Conservation (phyloP, 1,284 basidiomycete genomes). For the Pseudozyma sp. region DNA sequence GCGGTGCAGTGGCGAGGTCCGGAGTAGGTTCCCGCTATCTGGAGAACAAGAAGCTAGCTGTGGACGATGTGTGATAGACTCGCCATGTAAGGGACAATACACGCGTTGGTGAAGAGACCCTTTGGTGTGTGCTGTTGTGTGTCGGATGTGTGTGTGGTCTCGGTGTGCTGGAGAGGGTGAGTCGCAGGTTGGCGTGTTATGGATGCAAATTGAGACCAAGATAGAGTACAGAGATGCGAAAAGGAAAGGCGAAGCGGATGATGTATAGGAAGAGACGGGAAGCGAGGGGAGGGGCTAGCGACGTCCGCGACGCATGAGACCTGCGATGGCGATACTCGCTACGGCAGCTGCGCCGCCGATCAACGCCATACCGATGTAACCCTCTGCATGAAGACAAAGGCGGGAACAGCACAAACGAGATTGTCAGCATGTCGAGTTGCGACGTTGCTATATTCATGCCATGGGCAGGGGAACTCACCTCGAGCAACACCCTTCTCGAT, state of each 20-base stretch:
- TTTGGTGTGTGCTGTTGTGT: neutral
- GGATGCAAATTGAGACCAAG: slow-evolving; percentile 2
- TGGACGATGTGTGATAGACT: no score
- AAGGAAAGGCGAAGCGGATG: neutral
- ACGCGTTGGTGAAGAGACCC: neutral
- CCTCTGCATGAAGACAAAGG: slow-evolving; percentile 73
- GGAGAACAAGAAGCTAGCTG: no score
- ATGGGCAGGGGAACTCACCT: slow-evolving; percentile 73
- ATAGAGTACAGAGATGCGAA: slow-evolving; percentile 18
- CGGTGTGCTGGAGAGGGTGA: neutral
- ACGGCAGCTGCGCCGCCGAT: slow-evolving; percentile 89
- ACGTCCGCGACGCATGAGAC: slow-evolving; percentile 71
- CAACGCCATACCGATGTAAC: slow-evolving; percentile 93
- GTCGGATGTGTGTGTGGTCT: neutral
- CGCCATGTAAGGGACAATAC: neutral
- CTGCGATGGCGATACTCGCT: slow-evolving; percentile 82
- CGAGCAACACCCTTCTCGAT: slow-evolving; percentile 88
- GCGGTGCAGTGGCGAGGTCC: slow-evolving; percentile 36
- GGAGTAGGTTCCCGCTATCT: neutral
- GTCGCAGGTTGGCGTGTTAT: neutral
- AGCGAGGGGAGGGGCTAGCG: slow-evolving; percentile 14
- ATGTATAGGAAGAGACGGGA: neutral
- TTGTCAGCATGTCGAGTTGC: neutral
- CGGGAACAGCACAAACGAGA: neutral
- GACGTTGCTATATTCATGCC: neutral